phyloP scores from a whole-genome alignment of 352 stramenopile genomes.

The Globisporangium parvum region DNA sequence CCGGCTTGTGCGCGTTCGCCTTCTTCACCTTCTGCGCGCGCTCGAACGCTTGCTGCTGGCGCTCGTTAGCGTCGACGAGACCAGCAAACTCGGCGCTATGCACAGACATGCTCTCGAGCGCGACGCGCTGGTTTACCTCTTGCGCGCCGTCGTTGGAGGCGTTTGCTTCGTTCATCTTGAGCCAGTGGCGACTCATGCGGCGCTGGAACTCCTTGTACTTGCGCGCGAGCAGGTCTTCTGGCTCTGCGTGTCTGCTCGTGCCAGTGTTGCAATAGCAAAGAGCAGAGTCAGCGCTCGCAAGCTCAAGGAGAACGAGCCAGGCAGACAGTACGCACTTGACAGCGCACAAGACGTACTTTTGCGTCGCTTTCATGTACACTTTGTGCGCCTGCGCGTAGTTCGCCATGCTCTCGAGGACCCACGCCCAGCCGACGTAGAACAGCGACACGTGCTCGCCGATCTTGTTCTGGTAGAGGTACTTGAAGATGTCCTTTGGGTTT shows the following conservation, averaged over 20 bases:
- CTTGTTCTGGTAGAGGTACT: slow-evolving; percentile 84
- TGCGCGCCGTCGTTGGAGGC: slow-evolving; percentile 10
- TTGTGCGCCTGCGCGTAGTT: slow-evolving; percentile 84
- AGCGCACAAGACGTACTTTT: slow-evolving; percentile 55
- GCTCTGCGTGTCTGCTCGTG: slow-evolving; percentile 51
- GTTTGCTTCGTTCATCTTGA: slow-evolving; percentile 55
- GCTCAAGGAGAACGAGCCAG: background rate
- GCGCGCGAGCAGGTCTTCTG: slow-evolving; percentile 52
- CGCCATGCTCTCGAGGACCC: slow-evolving; percentile 70
- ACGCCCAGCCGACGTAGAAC: slow-evolving; percentile 85
- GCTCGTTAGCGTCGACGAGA: slow-evolving; percentile 48
- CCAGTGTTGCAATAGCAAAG: slow-evolving; percentile 4
- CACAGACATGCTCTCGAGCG: slow-evolving; percentile 54
- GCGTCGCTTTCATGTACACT: slow-evolving; percentile 79
- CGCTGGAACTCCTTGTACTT: slow-evolving; percentile 84
- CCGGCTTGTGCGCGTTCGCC: slow-evolving; percentile 69
- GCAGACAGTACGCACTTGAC: background rate
- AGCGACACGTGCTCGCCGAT: slow-evolving; percentile 74
- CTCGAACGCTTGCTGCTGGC: slow-evolving; percentile 53
- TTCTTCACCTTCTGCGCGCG: slow-evolving; percentile 51
- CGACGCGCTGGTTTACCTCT: slow-evolving; percentile 48
- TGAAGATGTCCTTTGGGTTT: slow-evolving; percentile 87
- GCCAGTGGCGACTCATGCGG: slow-evolving; percentile 78
- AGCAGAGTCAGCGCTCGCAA: background rate
- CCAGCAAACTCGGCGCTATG: slow-evolving; percentile 47